phyloP scores from a whole-genome alignment of 768 basidiomycete genomes.

The Xanthoconium stramineum region DNA sequence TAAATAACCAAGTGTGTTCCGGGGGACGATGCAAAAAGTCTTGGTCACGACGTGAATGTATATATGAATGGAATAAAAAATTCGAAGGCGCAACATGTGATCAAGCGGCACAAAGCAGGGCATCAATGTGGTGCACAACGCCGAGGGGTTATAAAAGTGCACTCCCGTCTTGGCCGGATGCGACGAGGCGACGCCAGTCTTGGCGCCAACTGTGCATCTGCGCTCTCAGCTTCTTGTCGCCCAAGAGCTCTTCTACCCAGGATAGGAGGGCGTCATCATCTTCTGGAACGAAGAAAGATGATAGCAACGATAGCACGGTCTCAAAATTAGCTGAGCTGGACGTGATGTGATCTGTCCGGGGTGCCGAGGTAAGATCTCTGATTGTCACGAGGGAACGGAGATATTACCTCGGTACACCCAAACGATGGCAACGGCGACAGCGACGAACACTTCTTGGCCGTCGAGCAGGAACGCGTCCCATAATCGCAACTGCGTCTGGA shows the following conservation, averaged over 20 bases:
- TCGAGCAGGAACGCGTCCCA: conserved; percentile 96
- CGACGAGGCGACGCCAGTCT: conserved; percentile 76
- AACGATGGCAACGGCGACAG: conserved; percentile 82
- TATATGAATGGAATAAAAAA: conserved; percentile 25
- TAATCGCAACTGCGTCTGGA: conserved; percentile 87
- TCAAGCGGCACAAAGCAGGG: conserved; percentile 4
- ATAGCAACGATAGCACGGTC: conserved; percentile 84
- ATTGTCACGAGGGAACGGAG: not conserved
- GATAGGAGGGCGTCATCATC: conserved; percentile 77
- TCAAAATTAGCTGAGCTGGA: conserved; percentile 82
- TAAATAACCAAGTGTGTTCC: conserved; percentile 16
- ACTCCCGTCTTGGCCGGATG: conserved; percentile 54
- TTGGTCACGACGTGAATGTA: conserved; percentile 15
- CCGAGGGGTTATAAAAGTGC: conserved; percentile 50
- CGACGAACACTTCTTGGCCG: conserved; percentile 84
- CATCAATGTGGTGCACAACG: not conserved
- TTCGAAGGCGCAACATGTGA: conserved; percentile 1
- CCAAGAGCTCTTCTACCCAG: conserved; percentile 70
- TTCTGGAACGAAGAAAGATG: conserved; percentile 93
- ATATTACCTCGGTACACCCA: conserved; percentile 84
- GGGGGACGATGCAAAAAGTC: conserved; percentile 14
- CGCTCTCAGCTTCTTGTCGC: conserved; percentile 61
- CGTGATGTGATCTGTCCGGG: conserved; percentile 71
- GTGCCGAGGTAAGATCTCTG: conserved; percentile 3
- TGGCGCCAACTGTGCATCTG: conserved; percentile 74